Evolutionary conservation across 306 rosid species (phyloP).

Genomic region (Clitoria ternatea): DNA sequence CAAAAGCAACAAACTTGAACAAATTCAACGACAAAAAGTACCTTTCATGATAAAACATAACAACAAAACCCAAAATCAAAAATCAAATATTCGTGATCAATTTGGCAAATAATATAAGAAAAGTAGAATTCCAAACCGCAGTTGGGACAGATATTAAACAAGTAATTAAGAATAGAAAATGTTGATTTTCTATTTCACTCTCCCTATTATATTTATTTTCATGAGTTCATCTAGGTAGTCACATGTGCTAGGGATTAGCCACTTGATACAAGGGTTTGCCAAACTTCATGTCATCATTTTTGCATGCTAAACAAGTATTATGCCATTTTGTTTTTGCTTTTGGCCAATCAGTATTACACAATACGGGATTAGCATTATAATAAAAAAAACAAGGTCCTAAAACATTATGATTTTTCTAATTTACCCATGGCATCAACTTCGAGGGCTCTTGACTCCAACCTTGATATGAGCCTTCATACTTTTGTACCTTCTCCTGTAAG

Average conservation of each 20-base stretch:
- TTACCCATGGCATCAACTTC: slow-evolving; percentile 96
- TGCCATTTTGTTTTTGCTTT: not conserved
- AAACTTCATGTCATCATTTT: not conserved
- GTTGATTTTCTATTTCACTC: not conserved
- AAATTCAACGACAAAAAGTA: not conserved
- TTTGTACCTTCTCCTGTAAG: slow-evolving; percentile 84
- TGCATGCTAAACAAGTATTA: not conserved
- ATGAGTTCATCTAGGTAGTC: not conserved
- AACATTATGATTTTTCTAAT: not conserved
- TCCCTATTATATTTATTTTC: not conserved
- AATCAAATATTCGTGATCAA: not conserved
- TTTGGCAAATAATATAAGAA: not conserved
- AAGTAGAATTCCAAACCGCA: slow-evolving; percentile 7
- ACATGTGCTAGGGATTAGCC: not conserved
- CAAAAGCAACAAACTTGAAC: not conserved
- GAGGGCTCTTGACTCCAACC: slow-evolving; percentile 89
- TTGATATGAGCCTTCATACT: slow-evolving; percentile 82
- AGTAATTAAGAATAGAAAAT: not conserved
- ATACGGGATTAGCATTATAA: not conserved
- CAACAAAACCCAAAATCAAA: not conserved
- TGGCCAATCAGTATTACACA: not conserved
- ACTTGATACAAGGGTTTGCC: not conserved
- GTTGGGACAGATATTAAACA: not conserved
- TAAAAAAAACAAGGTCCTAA: slow-evolving; percentile 7
- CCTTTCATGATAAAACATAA: not conserved